phyloP scores from a whole-genome alignment of 306 rosid genomes.

The Spatholobus suberectus region DNA sequence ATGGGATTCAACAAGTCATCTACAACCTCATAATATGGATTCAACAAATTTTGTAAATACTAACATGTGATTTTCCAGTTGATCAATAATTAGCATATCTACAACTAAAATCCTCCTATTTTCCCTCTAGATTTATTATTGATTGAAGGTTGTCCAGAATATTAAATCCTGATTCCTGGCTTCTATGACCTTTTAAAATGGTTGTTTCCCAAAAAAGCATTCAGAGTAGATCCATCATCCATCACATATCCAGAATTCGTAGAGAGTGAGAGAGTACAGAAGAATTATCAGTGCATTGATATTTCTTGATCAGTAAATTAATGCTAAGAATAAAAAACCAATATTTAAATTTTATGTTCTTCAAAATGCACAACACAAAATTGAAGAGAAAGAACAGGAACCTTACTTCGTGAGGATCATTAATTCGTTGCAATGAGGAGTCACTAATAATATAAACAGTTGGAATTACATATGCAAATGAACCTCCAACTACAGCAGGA shows the following conservation, averaged over 20 bases:
- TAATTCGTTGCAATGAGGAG: constrained; percentile 64
- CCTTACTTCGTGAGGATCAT: constrained; percentile 72
- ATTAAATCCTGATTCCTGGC: not conserved
- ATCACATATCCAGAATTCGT: not conserved
- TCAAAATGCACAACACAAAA: not conserved
- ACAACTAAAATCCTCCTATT: not conserved
- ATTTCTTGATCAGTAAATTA: not conserved
- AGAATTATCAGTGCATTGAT: constrained; percentile 14
- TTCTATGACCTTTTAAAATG: not conserved
- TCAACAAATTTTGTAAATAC: not conserved
- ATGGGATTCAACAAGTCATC: not conserved
- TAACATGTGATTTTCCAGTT: not conserved
- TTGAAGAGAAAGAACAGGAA: not conserved
- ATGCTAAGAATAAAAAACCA: not conserved
- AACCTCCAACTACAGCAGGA: constrained; percentile 90
- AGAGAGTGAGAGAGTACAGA: not conserved
- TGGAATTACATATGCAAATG: constrained; percentile 78
- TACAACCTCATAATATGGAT: not conserved
- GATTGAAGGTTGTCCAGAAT: not conserved
- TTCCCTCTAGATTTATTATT: not conserved
- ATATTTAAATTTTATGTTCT: not conserved
- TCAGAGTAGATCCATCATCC: not conserved
- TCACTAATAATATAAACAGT: constrained; percentile 69
- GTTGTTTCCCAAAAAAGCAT: not conserved
- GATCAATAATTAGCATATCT: not conserved